phyloP scores from a whole-genome alignment of 2,329 filamentous ascomycete species.

The Nigrospora osmanthi region DNA sequence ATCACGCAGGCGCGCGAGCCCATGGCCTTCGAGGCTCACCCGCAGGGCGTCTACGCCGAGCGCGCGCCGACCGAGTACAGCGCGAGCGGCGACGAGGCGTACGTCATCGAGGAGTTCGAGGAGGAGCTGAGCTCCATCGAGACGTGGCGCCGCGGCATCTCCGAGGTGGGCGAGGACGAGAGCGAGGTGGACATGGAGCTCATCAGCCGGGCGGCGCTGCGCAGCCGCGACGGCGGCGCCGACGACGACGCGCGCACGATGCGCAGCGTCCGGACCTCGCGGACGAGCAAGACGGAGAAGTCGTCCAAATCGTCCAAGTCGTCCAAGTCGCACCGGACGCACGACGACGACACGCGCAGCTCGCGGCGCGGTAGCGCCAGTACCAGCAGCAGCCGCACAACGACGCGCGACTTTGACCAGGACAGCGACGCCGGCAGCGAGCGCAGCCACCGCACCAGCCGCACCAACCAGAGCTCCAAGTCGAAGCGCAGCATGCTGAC shows the following conservation, averaged over 20 bases:
- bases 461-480: conserved; percentile 24
- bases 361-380: conserved; percentile 3
- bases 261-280: conserved; percentile 17
- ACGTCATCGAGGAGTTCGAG: conserved; percentile 48
- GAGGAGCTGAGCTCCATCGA: conserved; percentile 53
- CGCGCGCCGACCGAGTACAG: conserved; percentile 10
- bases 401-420: conserved; percentile 10
- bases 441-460: conserved; percentile 16
- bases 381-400: conserved; percentile 18
- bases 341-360: conserved; percentile 2
- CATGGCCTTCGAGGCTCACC: conserved; percentile 14
- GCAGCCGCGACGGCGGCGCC: conserved; percentile 26
- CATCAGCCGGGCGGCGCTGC: conserved; percentile 44
- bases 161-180: conserved; percentile 36
- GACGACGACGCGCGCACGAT: conserved; percentile 28
- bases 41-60: neutral
- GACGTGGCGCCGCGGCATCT: conserved; percentile 50
- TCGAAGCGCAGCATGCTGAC: conserved; percentile 20
- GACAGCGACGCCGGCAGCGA: conserved; percentile 28
- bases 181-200: conserved; percentile 43
- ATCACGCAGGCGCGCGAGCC: conserved; percentile 6
- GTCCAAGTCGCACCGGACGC: conserved; percentile 10
- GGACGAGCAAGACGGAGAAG: conserved; percentile 19
- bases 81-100: conserved; percentile 41
- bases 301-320: conserved; percentile 20